Evolutionary conservation across 176 grass and related monocot species (phyloP), one percentile per base, ranked within the genome.

Genomic region (sorghum (Sorghum bicolor)): DNA sequence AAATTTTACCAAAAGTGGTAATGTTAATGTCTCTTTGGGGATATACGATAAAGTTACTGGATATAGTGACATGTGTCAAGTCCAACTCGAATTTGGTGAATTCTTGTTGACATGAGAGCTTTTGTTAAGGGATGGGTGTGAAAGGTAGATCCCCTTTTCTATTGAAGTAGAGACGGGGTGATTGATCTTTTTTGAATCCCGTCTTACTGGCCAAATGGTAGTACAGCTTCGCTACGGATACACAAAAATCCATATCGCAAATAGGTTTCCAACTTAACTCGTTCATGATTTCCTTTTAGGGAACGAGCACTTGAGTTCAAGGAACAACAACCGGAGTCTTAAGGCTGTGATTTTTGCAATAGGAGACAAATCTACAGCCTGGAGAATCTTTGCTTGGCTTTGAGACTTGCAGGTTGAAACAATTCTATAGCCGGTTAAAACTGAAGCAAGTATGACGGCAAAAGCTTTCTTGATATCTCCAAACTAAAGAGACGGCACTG

Each of bases 401-500:
- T 34, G 1, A 69, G 36, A 67, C 9, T 28, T n/a, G n/a, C 22
- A 52, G n/a, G n/a, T n/a, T n/a, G n/a, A n/a, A n/a, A 64, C 0
- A 29, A 24, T 8, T 40, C 6, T 31, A 72, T 31, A 72, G 33
- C 22, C 3, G 15, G 20, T 85, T 20, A 70, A 85, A 32, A 30
- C 1, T 55, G n/a, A 76, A 64, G 50, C 60, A 32, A 64, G 64
- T 20, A 31, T 52, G 82, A 61, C 29, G 52, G 4, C 62, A 76
- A 39, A 81, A 38, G 67, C 2, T 81, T 29, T 75, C 63, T 28
- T 55, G 38, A 82, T 57, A 6, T 29, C 28, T 43, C 14, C 32
- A 36, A 5, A 2, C 64, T 70, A 82, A 77, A 89, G 78, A 71
- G 78, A 86, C 83, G 67, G 65, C 83, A 90, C 65, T 86, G 32